Evolutionary conservation across 352 stramenopile species (phyloP).

Genomic region (Peronospora belbahrii): DNA sequence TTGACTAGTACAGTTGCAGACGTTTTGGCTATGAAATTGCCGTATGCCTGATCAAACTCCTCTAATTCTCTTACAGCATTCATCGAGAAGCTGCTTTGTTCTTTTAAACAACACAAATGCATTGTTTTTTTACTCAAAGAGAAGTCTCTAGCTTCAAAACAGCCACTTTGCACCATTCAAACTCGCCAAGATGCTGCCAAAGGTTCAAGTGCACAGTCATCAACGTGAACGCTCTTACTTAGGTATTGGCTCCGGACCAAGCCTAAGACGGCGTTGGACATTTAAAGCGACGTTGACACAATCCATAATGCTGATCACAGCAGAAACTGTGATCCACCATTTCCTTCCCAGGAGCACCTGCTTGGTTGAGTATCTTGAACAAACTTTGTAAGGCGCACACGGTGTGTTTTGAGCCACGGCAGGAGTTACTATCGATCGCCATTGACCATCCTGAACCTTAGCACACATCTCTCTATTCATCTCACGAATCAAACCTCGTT

Average conservation of each 20-base stretch:
- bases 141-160: too few relatives aligned
- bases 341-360: slow-evolving; percentile 16
- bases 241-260: too few relatives aligned
- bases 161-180: too few relatives aligned
- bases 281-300: slow-evolving; percentile 13
- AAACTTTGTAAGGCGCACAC: slow-evolving; percentile 11
- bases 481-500: slow-evolving; percentile 14
- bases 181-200: too few relatives aligned
- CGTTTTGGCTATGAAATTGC: slow-evolving; percentile 17
- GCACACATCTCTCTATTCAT: slow-evolving; percentile 24
- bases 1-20: slow-evolving; percentile 9
- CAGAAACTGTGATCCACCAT: slow-evolving; percentile 26
- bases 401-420: slow-evolving; percentile 15
- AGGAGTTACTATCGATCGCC: slow-evolving; percentile 19
- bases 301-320: slow-evolving; percentile 22
- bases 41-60: slow-evolving; percentile 11
- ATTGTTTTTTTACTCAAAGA: too few relatives aligned
- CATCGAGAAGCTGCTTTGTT: slow-evolving; percentile 27
- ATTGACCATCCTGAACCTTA: slow-evolving; percentile 20
- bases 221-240: too few relatives aligned
- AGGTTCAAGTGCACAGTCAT: too few relatives aligned
- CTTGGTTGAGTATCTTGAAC: slow-evolving; percentile 10
- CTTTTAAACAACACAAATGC: slow-evolving; percentile 12
- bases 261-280: slow-evolving; percentile 5
- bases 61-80: slow-evolving; percentile 14